Percentiles rank a stretch among this genome's conserved stretches.
These are phyloP conservation scores for Ambrosia hybrid DNA, from an alignment of 140 eudicot genomes.

Conservation along the genomic window DNA sequence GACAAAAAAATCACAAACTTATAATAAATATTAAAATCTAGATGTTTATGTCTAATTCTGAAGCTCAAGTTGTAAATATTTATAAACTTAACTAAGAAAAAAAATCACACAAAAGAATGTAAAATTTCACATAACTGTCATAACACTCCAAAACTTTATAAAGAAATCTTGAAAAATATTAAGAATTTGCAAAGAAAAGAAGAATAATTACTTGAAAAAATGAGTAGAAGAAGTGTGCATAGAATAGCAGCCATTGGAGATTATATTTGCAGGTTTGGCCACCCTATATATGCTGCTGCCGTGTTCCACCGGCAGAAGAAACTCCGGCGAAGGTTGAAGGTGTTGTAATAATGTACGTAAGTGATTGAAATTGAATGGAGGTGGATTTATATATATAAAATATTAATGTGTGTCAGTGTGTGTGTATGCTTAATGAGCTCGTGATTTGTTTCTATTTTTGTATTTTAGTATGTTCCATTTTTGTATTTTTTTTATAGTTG, in stretches of 20 bases:
- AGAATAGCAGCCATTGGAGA: slow-evolving; percentile 27
- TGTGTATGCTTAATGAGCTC: slow-evolving; percentile 8
- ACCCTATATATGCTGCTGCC: slow-evolving; percentile 6
- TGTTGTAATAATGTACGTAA: background rate
- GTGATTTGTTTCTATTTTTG: slow-evolving; percentile 7
- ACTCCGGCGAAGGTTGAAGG: slow-evolving; percentile 22
- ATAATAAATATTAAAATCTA: slow-evolving; percentile 9
- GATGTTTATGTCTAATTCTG: slow-evolving; percentile 12
- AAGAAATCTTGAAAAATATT: slow-evolving; percentile 19
- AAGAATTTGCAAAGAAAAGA: background rate
- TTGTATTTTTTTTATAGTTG: too few relatives aligned
- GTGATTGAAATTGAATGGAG: slow-evolving; percentile 33
- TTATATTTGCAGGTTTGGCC: slow-evolving; percentile 14
- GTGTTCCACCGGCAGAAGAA: slow-evolving; percentile 23
- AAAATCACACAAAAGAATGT: background rate
- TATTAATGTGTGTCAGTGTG: background rate
- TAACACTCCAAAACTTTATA: background rate
- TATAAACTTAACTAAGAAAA: slow-evolving; percentile 1
- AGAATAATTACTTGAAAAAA: slow-evolving; percentile 34
- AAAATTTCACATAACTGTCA: background rate
- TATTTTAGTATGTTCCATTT: background rate
- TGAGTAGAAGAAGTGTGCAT: slow-evolving; percentile 26
- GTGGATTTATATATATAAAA: slow-evolving; percentile 27
- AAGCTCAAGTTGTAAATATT: background rate
- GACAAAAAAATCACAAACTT: background rate